phyloP scores from a whole-genome alignment of 2,329 filamentous ascomycete genomes.

The Penicillium sp. region DNA sequence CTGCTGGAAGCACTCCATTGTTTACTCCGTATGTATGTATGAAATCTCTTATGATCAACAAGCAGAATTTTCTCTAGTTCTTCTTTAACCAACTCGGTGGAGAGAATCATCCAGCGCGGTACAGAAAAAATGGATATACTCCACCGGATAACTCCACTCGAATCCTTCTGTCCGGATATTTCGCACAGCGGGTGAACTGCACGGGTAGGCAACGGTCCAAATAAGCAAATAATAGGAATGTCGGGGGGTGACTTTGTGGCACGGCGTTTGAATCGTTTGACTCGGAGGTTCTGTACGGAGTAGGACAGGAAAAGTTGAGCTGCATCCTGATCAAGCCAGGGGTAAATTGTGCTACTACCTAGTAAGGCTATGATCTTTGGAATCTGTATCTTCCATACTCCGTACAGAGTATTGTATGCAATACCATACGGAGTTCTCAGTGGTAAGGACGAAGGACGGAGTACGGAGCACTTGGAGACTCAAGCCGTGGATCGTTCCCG shows the following conservation, averaged over 20 bases:
- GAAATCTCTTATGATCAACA: not conserved
- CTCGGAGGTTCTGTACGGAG: constrained; percentile 2
- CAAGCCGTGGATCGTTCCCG: not conserved
- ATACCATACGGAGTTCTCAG: not conserved
- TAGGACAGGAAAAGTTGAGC: constrained; percentile 1
- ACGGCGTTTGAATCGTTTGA: constrained; percentile 9
- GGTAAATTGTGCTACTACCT: constrained; percentile 7
- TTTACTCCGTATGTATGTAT: no score
- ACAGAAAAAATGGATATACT: not conserved
- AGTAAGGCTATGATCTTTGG: not conserved
- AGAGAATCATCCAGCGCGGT: not conserved
- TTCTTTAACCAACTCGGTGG: no score
- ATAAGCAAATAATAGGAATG: constrained; percentile 10
- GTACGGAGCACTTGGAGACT: no score
- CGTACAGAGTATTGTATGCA: no score
- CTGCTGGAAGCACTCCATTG: no score
- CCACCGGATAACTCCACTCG: constrained; percentile 8
- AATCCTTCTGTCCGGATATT: not conserved
- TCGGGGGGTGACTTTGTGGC: constrained; percentile 1
- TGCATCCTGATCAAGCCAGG: constrained; percentile 12
- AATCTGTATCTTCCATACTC: not conserved
- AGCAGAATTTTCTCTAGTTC: not conserved
- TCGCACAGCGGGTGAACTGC: constrained; percentile 4
- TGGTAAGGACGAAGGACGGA: no score
- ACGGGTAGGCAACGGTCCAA: constrained; percentile 10